These are phyloP conservation scores for Xylaria sp. DNA, from an alignment of 2,329 filamentous ascomycete genomes.

Conservation along the genomic window DNA sequence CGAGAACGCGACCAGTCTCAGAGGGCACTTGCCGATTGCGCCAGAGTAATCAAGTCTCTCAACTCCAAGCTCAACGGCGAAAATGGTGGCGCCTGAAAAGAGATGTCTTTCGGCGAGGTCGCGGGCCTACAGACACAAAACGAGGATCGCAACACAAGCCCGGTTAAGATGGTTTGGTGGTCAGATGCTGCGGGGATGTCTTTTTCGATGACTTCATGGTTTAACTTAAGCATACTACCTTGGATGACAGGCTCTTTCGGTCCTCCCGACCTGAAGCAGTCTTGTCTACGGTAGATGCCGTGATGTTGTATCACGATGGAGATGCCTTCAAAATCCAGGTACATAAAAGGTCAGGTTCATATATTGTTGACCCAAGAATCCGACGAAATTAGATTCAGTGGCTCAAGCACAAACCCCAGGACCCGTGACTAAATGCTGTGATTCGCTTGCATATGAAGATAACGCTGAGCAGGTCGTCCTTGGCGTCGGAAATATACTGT, in stretches of 20 bases:
- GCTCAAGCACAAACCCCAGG: not conserved
- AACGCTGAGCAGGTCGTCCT: not conserved
- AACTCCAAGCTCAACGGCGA: constrained; percentile 17
- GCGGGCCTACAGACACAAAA: not conserved
- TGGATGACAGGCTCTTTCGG: not conserved
- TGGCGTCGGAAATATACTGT: not conserved
- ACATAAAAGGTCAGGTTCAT: not conserved
- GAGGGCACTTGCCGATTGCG: constrained; percentile 15
- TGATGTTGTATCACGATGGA: not conserved
- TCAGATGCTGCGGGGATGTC: not conserved
- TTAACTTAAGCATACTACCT: not conserved
- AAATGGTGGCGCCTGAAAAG: not conserved
- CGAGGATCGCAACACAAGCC: not conserved
- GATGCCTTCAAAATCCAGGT: not conserved
- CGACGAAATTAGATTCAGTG: not conserved
- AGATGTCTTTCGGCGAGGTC: not conserved
- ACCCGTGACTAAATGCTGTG: not conserved
- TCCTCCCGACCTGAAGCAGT: not conserved
- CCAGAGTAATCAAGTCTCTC: constrained; percentile 4
- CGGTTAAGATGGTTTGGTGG: not conserved
- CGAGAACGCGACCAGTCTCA: constrained; percentile 12
- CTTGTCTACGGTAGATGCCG: not conserved
- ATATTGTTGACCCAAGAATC: not conserved
- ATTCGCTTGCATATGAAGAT: not conserved
- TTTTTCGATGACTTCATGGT: too few species aligned